phyloP scores from a whole-genome alignment of 1,284 basidiomycete species.

The Cryptococcus maquisensis region DNA sequence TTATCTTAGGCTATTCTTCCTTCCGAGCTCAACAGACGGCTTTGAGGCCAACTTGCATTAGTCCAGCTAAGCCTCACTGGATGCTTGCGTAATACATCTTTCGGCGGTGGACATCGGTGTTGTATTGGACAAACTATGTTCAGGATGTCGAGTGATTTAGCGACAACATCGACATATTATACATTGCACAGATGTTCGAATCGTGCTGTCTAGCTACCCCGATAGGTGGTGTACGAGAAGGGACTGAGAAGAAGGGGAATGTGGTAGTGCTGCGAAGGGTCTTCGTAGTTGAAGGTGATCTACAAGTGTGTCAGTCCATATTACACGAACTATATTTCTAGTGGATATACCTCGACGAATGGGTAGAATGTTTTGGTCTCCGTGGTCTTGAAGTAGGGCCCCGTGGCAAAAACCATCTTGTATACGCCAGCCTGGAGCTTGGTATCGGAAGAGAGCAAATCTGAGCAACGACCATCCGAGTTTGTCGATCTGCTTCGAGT shows the following conservation, averaged over 20 bases:
- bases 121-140: no score
- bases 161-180: no score
- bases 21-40: no score
- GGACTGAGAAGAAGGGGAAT: constrained; percentile 87
- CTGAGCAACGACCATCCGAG: constrained; percentile 71
- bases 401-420: constrained; percentile 73
- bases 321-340: neutral
- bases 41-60: no score
- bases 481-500: constrained; percentile 55
- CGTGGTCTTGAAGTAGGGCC: constrained; percentile 68
- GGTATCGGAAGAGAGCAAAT: constrained; percentile 57
- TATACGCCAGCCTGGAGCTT: constrained; percentile 61
- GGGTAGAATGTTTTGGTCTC: constrained; percentile 75
- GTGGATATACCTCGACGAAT: constrained; percentile 46
- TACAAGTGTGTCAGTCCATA: constrained; percentile 37
- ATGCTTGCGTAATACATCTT: no score
- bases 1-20: no score
- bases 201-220: constrained; percentile 60
- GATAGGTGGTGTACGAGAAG: constrained; percentile 86
- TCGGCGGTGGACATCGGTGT: no score
- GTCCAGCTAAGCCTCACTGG: no score
- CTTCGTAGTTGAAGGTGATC: constrained; percentile 69
- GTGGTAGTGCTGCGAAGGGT: constrained; percentile 77
- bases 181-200: neutral
- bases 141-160: no score